Conservation (phyloP, 2,329 filamentous ascomycete genomes). For the Colletotrichum eleusines region DNA sequence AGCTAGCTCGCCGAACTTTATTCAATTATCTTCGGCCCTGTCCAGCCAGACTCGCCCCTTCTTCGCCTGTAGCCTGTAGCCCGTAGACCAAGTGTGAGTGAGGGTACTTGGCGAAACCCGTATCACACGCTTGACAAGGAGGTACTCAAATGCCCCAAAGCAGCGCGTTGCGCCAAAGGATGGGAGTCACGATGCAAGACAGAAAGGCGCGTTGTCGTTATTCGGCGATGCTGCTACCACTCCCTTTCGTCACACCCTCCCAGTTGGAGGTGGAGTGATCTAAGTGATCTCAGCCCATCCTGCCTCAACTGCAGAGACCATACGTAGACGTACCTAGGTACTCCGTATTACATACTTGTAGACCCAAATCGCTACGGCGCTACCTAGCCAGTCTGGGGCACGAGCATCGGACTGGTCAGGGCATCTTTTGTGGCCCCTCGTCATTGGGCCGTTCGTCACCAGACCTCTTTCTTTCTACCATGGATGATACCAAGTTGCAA, state of each 20-base stretch:
- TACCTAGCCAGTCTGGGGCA: slow-evolving; percentile 26
- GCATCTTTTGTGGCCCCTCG: slow-evolving; percentile 28
- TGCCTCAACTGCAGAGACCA: slow-evolving; percentile 28
- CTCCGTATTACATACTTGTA: not conserved
- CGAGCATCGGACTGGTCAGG: slow-evolving; percentile 19
- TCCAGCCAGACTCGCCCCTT: slow-evolving; percentile 12
- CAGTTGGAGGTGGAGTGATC: slow-evolving; percentile 34
- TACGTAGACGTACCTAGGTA: too few relatives aligned
- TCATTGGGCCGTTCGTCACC: slow-evolving; percentile 29
- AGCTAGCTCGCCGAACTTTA: not conserved
- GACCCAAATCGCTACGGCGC: slow-evolving; percentile 11
- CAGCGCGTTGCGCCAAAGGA: slow-evolving; percentile 12
- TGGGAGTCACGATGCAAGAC: slow-evolving; percentile 22
- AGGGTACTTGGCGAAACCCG: slow-evolving; percentile 2
- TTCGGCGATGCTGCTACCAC: slow-evolving; percentile 25
- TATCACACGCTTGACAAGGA: slow-evolving; percentile 29
- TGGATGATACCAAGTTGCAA: slow-evolving; percentile 39
- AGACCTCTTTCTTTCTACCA: slow-evolving; percentile 24
- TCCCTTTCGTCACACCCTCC: slow-evolving; percentile 35
- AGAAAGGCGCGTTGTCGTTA: slow-evolving; percentile 15
- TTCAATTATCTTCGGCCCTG: slow-evolving; percentile 20
- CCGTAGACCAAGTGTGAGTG: slow-evolving; percentile 8
- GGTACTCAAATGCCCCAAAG: slow-evolving; percentile 9
- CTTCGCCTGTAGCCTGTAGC: slow-evolving; percentile 9
- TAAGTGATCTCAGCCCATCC: slow-evolving; percentile 30